These are phyloP conservation scores for Carallia brachiata DNA, from an alignment of 345 rosid species.

Conservation along the genomic window DNA sequence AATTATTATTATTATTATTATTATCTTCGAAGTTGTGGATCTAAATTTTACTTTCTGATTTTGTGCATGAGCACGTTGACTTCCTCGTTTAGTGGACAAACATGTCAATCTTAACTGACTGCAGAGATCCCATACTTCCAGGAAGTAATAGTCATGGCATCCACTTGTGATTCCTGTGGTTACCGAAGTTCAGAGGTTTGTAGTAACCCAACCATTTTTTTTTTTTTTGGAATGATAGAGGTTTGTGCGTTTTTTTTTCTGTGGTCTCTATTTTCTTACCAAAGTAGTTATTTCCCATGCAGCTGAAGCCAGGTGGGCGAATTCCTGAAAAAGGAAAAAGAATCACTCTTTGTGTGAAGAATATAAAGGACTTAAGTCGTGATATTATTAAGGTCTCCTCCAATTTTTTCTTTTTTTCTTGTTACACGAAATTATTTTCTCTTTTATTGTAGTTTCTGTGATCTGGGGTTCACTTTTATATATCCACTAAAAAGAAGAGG, in stretches of 20 bases:
- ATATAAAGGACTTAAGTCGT: conserved; percentile 68
- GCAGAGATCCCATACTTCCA: conserved; percentile 93
- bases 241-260: neutral
- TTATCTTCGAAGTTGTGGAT: no score
- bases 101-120: conserved; percentile 32
- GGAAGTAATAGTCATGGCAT: conserved; percentile 98
- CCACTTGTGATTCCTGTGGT: conserved; percentile 83
- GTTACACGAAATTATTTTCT: no score
- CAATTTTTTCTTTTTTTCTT: neutral
- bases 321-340: conserved; percentile 86
- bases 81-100: neutral
- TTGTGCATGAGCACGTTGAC: neutral
- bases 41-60: no score
- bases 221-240: no score
- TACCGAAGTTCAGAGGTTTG: conserved; percentile 96
- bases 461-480: no score
- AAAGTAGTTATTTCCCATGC: conserved; percentile 23
- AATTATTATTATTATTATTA: no score
- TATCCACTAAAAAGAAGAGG: no score
- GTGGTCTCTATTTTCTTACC: neutral
- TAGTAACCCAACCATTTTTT: neutral
- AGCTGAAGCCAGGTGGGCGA: conserved; percentile 89
- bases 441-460: no score
- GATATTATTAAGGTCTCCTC: conserved; percentile 79
- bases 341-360: conserved; percentile 56